phyloP scores from a whole-genome alignment of 345 rosid genomes.

The Arabidopsis arenosa region DNA sequence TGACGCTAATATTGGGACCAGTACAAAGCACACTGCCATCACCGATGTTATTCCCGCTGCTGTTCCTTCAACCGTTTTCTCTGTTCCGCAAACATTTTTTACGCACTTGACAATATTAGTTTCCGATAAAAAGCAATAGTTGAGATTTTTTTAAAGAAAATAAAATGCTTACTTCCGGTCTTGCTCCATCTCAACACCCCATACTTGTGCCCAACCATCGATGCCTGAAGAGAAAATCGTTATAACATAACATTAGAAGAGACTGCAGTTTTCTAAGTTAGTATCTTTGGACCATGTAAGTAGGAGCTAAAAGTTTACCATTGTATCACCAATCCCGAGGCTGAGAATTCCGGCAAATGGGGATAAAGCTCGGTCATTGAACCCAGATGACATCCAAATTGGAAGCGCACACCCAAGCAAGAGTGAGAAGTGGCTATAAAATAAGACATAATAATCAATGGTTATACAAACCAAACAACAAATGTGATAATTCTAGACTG shows the following conservation, averaged over 20 bases:
- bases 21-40: constrained; percentile 73
- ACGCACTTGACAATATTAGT: constrained; percentile 14
- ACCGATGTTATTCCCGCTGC: constrained; percentile 95
- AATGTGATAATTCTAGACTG: neutral
- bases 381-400: constrained; percentile 95
- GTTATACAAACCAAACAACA: neutral
- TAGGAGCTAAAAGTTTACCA: constrained; percentile 58
- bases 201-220: constrained; percentile 94
- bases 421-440: constrained; percentile 84
- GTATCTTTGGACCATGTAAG: no score
- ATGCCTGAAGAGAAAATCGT: constrained; percentile 57
- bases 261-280: neutral
- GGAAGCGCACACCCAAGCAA: constrained; percentile 97
- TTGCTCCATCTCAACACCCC: constrained; percentile 97
- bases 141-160: neutral
- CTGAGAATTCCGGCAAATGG: constrained; percentile 98
- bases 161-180: constrained; percentile 70
- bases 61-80: constrained; percentile 97
- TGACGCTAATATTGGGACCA: constrained; percentile 88
- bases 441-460: constrained; percentile 15
- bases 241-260: constrained; percentile 1
- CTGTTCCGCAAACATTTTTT: constrained; percentile 44
- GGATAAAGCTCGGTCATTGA: constrained; percentile 91
- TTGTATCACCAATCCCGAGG: constrained; percentile 98
- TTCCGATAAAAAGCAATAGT: neutral